A percentile compares a stretch with the other conserved stretches of the same genome.
Evolutionary conservation across 176 grass and related monocot species (phyloP).

Genomic region (Triticum urartu): DNA sequence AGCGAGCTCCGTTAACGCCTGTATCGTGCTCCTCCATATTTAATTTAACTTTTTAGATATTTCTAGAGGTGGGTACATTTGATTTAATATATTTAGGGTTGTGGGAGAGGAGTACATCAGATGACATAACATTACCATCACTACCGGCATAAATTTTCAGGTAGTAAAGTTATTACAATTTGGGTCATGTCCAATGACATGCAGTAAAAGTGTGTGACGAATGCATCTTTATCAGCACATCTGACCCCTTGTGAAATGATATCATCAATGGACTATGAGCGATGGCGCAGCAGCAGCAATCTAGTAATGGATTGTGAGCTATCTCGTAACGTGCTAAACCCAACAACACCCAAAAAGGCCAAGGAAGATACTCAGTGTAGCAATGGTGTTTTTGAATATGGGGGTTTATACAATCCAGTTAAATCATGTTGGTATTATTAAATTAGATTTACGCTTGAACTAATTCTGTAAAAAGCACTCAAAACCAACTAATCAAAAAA

Average conservation of each 20-base stretch:
- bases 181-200: not conserved
- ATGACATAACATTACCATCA: not conserved
- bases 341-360: not conserved
- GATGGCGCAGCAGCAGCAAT: not conserved
- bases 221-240: constrained; percentile 5
- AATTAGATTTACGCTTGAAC: too few relatives aligned
- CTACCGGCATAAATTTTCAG: not conserved
- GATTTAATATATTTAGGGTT: not conserved
- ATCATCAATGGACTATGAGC: not conserved
- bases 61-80: not conserved
- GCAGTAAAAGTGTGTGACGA: not conserved
- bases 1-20: not conserved
- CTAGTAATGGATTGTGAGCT: not conserved
- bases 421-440: too few relatives aligned
- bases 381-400: not conserved
- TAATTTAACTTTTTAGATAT: not conserved
- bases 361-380: not conserved
- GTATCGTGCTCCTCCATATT: not conserved
- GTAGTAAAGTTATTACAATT: not conserved
- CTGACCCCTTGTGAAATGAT: not conserved
- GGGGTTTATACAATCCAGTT: too few relatives aligned
- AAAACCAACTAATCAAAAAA: too few relatives aligned
- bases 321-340: constrained; percentile 17
- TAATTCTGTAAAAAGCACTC: too few relatives aligned
- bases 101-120: not conserved